A percentile compares a stretch with the other conserved stretches of the same genome.
Evolutionary conservation across 1,284 basidiomycete genomes (phyloP).

Genomic region (Naganishia sp.): DNA sequence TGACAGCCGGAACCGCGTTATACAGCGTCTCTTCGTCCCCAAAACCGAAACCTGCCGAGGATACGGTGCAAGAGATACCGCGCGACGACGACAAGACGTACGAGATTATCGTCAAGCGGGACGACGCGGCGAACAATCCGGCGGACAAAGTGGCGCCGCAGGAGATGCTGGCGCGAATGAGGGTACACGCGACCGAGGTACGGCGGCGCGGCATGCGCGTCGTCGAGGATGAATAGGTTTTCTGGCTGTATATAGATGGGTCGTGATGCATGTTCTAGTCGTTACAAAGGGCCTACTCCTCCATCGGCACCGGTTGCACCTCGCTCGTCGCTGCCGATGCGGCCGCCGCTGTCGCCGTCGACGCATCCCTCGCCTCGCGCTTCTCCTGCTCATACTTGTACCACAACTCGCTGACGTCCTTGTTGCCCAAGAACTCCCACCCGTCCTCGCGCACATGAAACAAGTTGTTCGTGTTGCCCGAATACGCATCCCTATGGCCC

Average conservation of each 20-base stretch:
- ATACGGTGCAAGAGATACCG: neutral
- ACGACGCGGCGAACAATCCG: slow-evolving; percentile 20
- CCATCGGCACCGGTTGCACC: slow-evolving; percentile 35
- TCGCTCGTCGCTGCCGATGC: slow-evolving; percentile 40
- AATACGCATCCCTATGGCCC: slow-evolving; percentile 96
- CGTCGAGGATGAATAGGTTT: slow-evolving; percentile 3
- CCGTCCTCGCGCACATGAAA: slow-evolving; percentile 94
- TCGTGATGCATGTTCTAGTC: slow-evolving; percentile 10
- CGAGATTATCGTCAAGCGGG: slow-evolving; percentile 24
- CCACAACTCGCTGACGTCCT: slow-evolving; percentile 55
- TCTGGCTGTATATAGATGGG: slow-evolving; percentile 1
- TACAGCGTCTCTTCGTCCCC: slow-evolving; percentile 11
- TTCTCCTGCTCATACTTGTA: slow-evolving; percentile 55
- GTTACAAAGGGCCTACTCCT: slow-evolving; percentile 26
- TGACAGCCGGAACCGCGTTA: slow-evolving; percentile 14
- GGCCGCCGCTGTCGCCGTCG: slow-evolving; percentile 36
- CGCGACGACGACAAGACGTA: slow-evolving; percentile 10
- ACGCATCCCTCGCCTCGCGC: slow-evolving; percentile 41
- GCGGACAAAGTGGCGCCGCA: slow-evolving; percentile 24
- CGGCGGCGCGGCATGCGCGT: slow-evolving; percentile 1
- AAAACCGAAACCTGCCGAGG: neutral
- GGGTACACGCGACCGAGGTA: slow-evolving; percentile 13
- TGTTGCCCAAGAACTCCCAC: slow-evolving; percentile 76
- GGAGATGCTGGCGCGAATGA: slow-evolving; percentile 20
- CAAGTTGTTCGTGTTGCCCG: slow-evolving; percentile 93